Percentiles rank a stretch among this genome's conserved stretches.
Conservation (phyloP, 1,284 basidiomycete species). For the Thelephora terrestris region DNA sequence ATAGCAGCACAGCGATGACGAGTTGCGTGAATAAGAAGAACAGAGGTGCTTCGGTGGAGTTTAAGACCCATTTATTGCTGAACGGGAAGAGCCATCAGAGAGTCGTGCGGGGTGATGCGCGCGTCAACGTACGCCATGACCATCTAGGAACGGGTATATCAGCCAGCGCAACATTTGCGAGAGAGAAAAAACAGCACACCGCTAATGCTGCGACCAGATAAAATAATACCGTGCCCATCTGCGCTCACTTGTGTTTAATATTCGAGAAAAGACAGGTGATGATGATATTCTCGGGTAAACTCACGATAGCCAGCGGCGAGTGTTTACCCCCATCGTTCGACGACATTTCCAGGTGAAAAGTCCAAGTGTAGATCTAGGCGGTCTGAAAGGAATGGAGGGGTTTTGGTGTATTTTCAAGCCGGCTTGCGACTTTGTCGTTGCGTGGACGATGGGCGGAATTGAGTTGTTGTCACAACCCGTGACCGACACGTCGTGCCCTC, state of each 20-base stretch:
- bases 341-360: neutral
- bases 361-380: too few relatives aligned
- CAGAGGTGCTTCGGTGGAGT: slow-evolving; percentile 56
- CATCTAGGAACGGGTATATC: slow-evolving; percentile 40
- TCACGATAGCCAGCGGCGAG: neutral
- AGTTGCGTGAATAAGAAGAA: slow-evolving; percentile 84
- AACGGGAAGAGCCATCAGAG: neutral
- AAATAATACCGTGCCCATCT: slow-evolving; percentile 63
- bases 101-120: neutral
- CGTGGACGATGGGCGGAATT: too few relatives aligned
- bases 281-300: neutral
- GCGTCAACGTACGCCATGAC: slow-evolving; percentile 58
- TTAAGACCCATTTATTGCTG: slow-evolving; percentile 77
- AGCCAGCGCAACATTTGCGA: slow-evolving; percentile 8
- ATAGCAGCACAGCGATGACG: slow-evolving; percentile 66
- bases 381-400: too few relatives aligned
- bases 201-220: slow-evolving; percentile 75
- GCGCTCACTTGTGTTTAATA: neutral
- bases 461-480: neutral
- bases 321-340: neutral
- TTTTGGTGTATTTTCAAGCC: too few relatives aligned
- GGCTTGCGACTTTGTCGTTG: too few relatives aligned
- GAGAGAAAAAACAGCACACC: slow-evolving; percentile 36
- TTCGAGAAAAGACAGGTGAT: neutral
- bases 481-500: neutral